Base-by-base conservation (phyloP, 1,284 basidiomycete genomes). In the Trametes versicolor region DNA sequence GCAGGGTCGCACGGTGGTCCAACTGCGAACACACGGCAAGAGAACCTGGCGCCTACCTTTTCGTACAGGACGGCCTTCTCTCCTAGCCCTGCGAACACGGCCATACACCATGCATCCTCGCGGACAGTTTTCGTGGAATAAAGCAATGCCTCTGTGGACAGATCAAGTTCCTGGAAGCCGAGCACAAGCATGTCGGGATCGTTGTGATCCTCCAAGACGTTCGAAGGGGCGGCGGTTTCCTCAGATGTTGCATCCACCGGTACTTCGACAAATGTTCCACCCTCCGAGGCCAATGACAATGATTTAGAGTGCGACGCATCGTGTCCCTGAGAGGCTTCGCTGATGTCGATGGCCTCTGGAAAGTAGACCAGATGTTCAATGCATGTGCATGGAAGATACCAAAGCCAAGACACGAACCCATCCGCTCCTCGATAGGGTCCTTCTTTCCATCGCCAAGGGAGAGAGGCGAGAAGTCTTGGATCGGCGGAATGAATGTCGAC, bases 161-260 rank as follows among this genome's bases (percentile, higher is more conserved):
- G 79, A 73, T 94, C 92, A 2, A 93, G 77, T 72, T 94, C 92
- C 75, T 94, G 92, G 69, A 94, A 92, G 1, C 85, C 90, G 5
- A 93, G 74, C 13, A 91, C 87, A 27, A 92, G 74, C 13, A 94
- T 67, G 73, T 94, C 92, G 19, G 89, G 87, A 66, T 85, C 85
- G 8, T 70, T 66, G 39, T 81, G 74, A 23, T 80, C 76, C 9
- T 64, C 57, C 29, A 59, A 23, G 67, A 64, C 51, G 63, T 66
- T 58, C n/a, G 47, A n/a, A 43, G 37, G 7, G 4, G 54, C 56
- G 17, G 48, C 34, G 12, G 69, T 58, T 4, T 52, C 50, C 37
- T 39, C 47, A 41, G 63, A 64, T 27, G 37, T 29, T 36, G 57
- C 52, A 29, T 64, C 65, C 52, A 59, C 56, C 7, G 53, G 23